Percentiles rank a stretch among this genome's conserved stretches.
Conservation (phyloP, 345 rosid genomes). For the Gossypium sturtianum region DNA sequence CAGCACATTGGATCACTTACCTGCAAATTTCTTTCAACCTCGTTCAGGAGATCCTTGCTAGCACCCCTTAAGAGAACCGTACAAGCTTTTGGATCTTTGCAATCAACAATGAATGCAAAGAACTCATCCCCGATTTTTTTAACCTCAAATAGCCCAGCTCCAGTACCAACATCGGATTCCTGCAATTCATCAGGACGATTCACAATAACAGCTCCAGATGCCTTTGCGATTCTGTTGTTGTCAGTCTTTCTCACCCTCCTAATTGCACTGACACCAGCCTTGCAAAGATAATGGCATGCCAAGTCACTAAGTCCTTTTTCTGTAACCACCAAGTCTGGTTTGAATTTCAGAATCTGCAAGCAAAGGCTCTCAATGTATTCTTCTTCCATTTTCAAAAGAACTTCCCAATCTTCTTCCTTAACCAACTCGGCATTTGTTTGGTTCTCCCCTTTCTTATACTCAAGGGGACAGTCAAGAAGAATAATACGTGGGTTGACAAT, state of each 20-base stretch:
- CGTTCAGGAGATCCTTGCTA: conserved; percentile 96
- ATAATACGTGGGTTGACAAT: conserved; percentile 74
- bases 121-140: conserved; percentile 94
- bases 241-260: conserved; percentile 89
- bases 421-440: conserved; percentile 94
- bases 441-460: conserved; percentile 98
- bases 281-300: conserved; percentile 88
- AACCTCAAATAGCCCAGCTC: conserved; percentile 93
- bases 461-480: conserved; percentile 92
- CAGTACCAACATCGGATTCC: conserved; percentile 93
- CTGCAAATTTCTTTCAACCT: conserved; percentile 97
- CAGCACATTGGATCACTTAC: conserved; percentile 26
- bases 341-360: conserved; percentile 75
- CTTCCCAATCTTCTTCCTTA: conserved; percentile 89
- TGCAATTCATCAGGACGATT: conserved; percentile 93
- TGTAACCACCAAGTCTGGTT: conserved; percentile 83
- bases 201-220: conserved; percentile 92
- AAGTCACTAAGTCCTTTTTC: conserved; percentile 98
- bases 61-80: conserved; percentile 91
- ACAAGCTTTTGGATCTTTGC: conserved; percentile 95
- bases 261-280: conserved; percentile 93
- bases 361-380: conserved; percentile 82
- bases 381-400: conserved; percentile 83
- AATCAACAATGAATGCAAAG: conserved; percentile 81
- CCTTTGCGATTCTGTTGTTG: conserved; percentile 93